Percentiles rank a stretch among this genome's conserved stretches.
These are phyloP conservation scores for Russula lepida DNA, from an alignment of 768 basidiomycete genomes.

Conservation along the genomic window DNA sequence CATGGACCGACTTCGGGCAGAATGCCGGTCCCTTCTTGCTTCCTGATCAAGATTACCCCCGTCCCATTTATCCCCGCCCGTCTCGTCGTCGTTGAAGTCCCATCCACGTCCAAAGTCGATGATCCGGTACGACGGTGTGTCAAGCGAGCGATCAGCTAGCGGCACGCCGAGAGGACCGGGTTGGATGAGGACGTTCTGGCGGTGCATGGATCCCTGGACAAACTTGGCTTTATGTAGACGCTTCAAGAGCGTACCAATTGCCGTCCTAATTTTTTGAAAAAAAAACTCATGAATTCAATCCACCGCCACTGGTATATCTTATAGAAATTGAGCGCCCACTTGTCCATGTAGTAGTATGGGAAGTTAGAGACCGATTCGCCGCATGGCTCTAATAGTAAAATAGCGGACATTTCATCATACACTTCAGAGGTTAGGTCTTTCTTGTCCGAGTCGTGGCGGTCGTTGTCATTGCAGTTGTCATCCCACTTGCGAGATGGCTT, in stretches of 20 bases:
- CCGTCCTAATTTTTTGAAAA: conserved; percentile 12
- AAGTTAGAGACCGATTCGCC: conserved; percentile 28
- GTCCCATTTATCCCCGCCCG: no score
- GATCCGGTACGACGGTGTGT: conserved; percentile 33
- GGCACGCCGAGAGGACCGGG: conserved; percentile 33
- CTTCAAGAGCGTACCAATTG: conserved; percentile 30
- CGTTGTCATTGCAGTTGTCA: neutral
- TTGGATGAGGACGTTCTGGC: conserved; percentile 40
- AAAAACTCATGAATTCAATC: no score
- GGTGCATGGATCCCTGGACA: conserved; percentile 35
- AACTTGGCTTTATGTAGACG: conserved; percentile 35
- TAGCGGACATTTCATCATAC: no score
- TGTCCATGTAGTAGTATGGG: conserved; percentile 22
- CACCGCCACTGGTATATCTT: no score
- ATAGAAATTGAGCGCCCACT: neutral
- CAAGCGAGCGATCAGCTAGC: conserved; percentile 24
- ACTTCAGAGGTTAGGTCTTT: conserved; percentile 29
- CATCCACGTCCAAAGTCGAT: no score
- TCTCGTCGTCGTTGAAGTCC: no score
- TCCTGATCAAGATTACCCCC: no score
- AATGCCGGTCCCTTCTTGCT: no score
- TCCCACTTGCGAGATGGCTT: conserved; percentile 22
- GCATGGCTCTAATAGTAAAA: conserved; percentile 43
- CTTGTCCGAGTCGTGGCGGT: neutral
- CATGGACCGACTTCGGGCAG: no score